Conservation (phyloP, 2,329 filamentous ascomycete species). For the Blumeria graminis region DNA sequence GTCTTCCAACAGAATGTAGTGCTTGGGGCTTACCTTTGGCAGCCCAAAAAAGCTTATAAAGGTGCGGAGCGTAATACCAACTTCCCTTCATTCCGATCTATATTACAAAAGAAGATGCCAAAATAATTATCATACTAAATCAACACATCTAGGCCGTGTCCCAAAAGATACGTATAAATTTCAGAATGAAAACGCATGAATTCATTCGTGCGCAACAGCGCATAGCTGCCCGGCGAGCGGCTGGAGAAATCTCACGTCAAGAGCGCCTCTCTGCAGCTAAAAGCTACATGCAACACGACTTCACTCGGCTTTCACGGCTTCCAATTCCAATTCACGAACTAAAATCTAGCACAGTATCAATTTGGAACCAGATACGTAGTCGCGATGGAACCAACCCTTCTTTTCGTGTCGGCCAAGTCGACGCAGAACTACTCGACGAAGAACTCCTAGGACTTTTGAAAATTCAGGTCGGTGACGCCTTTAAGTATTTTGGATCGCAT, state of each 20-base stretch:
- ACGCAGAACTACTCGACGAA: slow-evolving; percentile 84
- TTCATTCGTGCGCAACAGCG: slow-evolving; percentile 81
- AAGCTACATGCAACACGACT: slow-evolving; percentile 27
- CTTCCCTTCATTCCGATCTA: too few species aligned
- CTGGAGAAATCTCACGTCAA: slow-evolving; percentile 42
- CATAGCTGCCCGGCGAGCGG: slow-evolving; percentile 55
- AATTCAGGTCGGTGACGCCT: slow-evolving; percentile 61
- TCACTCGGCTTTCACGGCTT: slow-evolving; percentile 29
- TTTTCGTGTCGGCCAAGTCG: slow-evolving; percentile 86
- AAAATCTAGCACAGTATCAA: slow-evolving; percentile 21
- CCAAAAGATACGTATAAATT: too few species aligned
- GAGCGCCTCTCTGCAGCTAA: slow-evolving; percentile 25
- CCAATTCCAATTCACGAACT: slow-evolving; percentile 38
- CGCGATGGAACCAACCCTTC: slow-evolving; percentile 61
- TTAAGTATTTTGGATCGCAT: slow-evolving; percentile 65
- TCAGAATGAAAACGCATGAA: slow-evolving; percentile 14
- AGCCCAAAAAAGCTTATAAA: too few species aligned
- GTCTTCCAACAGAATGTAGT: too few species aligned
- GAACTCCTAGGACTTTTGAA: slow-evolving; percentile 72
- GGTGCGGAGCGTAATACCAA: too few species aligned
- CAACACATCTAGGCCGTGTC: too few species aligned
- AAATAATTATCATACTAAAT: too few species aligned
- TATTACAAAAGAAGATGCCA: too few species aligned
- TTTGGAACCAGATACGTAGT: slow-evolving; percentile 49
- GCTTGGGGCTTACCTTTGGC: too few species aligned